Conservation (phyloP, 495 filamentous ascomycete genomes). For the Trichoderma orchidacearum region DNA sequence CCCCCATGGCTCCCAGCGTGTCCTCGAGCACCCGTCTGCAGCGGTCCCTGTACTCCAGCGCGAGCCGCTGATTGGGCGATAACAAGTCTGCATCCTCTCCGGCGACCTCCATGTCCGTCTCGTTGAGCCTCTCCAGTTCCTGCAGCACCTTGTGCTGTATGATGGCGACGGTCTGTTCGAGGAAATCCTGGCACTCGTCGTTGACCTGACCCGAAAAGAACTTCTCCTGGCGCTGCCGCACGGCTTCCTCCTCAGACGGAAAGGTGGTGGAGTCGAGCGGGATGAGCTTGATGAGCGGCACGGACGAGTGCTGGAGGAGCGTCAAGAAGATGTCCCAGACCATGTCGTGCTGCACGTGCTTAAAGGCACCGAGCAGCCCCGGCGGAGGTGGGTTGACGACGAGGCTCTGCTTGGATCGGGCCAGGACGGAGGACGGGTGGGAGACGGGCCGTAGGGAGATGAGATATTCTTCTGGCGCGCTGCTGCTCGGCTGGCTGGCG, state of each 20-base stretch:
- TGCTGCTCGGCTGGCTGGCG: conserved; percentile 4
- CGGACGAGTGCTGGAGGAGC: conserved; percentile 1
- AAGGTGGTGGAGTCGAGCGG: conserved; percentile 2
- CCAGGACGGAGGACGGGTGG: conserved; percentile 21
- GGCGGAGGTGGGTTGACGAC: conserved; percentile 1
- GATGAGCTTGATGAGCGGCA: background rate
- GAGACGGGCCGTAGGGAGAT: conserved; percentile 25
- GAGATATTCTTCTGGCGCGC: conserved; percentile 17
- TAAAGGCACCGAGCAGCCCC: conserved; percentile 18
- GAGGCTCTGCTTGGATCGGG: conserved; percentile 12
- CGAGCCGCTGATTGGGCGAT: conserved; percentile 26
- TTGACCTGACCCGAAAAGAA: background rate
- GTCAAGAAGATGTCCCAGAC: conserved; percentile 16
- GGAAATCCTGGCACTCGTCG: conserved; percentile 5
- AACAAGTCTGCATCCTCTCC: conserved; percentile 6
- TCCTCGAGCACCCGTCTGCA: conserved; percentile 23
- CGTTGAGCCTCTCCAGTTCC: conserved; percentile 16
- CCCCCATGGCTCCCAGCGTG: conserved; percentile 8
- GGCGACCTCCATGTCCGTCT: conserved; percentile 15
- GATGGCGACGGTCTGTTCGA: conserved; percentile 9
- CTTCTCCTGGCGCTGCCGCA: background rate
- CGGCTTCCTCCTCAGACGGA: background rate
- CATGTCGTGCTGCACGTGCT: conserved; percentile 27
- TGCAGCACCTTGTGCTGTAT: conserved; percentile 14
- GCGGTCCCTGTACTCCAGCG: conserved; percentile 23